These are phyloP conservation scores for Monilinia vaccinii-corymbosi DNA, from an alignment of 2,329 filamentous ascomycete species.

Conservation along the genomic window DNA sequence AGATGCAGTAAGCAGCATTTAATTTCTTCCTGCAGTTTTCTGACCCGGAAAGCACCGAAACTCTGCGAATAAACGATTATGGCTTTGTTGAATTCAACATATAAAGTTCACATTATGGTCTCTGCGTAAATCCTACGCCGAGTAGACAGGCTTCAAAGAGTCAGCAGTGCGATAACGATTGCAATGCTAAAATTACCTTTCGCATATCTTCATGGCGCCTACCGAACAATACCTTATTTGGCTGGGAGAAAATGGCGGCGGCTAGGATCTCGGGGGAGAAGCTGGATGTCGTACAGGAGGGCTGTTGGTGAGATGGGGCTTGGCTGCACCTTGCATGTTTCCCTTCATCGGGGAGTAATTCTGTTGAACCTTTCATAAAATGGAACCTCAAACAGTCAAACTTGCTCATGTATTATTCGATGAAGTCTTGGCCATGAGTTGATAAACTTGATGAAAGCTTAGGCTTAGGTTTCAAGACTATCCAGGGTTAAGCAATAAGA, in stretches of 20 bases:
- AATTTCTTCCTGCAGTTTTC: neutral
- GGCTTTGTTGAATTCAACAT: neutral
- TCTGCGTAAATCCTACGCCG: too few species aligned
- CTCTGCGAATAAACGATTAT: neutral
- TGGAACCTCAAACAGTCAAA: too few species aligned
- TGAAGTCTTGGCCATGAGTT: neutral
- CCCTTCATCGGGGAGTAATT: neutral
- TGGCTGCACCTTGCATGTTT: neutral
- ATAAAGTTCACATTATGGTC: neutral
- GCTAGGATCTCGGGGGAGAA: neutral
- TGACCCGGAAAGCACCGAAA: neutral
- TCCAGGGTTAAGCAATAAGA: too few species aligned
- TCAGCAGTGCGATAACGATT: neutral
- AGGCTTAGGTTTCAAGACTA: neutral
- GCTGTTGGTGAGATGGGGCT: neutral
- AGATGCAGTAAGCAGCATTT: neutral
- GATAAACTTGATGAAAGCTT: slow-evolving; percentile 2
- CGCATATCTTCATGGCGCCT: neutral
- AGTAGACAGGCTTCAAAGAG: neutral
- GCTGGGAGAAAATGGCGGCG: neutral
- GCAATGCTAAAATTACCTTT: neutral
- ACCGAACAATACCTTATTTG: neutral
- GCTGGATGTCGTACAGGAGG: neutral
- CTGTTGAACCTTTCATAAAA: too few species aligned
- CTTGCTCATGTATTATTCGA: slow-evolving; percentile 1